Evolutionary conservation across 73 alveolate species (phyloP), one percentile per base, ranked within the genome.

Genomic region (Breviolum minutum): DNA sequence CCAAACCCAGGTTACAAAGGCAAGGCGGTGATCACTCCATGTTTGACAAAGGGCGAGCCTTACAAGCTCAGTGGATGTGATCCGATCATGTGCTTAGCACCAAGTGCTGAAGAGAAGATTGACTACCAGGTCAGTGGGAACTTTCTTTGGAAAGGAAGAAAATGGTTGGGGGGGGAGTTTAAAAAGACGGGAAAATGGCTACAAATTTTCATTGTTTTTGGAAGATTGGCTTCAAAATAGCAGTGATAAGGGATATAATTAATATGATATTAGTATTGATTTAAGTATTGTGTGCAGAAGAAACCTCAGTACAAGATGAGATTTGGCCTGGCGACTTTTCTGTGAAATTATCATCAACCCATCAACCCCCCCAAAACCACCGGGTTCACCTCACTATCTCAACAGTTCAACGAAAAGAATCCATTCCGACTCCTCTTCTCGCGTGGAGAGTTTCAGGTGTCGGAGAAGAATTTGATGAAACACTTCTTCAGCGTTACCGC

Each of bases 11-110:
- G 90, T 13, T 92, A 74, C 83, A 73, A 74, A 11, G 98, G 98
- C 90, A 14, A 80, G 1, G 82, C 98, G 13, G 69, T 92, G 91
- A 64, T 81, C 73, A 74, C 86, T 32, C 80, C 90, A 24, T 92
- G 98, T 81, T 62, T 24, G 48, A 76, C 30, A 60, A 27, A 60
- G 80, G 98, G 98, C 3, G 81, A 60, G 90, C 91, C 98, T 81
- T 92, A 92, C 98, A 92, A 80, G 80, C 63, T 92, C 68, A 40
- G 73, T 0, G 98, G 98, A 14, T 92, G 98, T 80, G 62, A 63
- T 6, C 66, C 87, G n/a, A 62, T 74, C 81, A 68, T 92, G 60
- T 92, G 98, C 98, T 19, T 29, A 68, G 73, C 98, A 9, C 98
- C 91, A 11, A 2, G 20, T n/a, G 81, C 81, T 13, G 77, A 63